phyloP scores from a whole-genome alignment of 768 basidiomycete genomes.

The Leccinellum luteum region DNA sequence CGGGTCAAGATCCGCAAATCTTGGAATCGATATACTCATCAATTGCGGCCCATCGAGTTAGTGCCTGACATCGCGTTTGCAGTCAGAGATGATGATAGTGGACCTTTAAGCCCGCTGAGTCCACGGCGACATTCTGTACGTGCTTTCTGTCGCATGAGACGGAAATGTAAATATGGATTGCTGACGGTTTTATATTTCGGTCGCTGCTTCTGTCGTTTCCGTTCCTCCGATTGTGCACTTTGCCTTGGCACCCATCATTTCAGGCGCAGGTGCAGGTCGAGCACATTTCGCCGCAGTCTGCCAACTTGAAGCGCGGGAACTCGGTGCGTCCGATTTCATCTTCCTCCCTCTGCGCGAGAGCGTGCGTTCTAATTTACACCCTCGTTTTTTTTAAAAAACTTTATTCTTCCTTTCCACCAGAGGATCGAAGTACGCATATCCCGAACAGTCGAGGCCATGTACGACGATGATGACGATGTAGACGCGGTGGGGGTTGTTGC shows the following conservation, averaged over 20 bases:
- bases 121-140: conserved; percentile 3
- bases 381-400: not conserved
- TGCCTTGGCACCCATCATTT: not conserved
- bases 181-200: not conserved
- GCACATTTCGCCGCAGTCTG: not conserved
- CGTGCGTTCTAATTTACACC: not conserved
- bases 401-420: not conserved
- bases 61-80: not conserved
- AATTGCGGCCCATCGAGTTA: conserved; percentile 3
- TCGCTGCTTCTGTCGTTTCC: not conserved
- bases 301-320: not conserved
- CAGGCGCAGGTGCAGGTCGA: not conserved
- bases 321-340: conserved; percentile 10
- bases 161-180: not conserved
- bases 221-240: not conserved
- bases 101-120: not conserved
- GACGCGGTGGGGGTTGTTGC: not conserved
- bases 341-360: too few species aligned
- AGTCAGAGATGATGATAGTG: not conserved
- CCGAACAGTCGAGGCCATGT: conserved; percentile 15
- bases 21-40: not conserved
- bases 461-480: conserved; percentile 4
- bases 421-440: conserved; percentile 18
- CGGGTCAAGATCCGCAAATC: conserved; percentile 11
- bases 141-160: not conserved